Base-by-base conservation (phyloP, 2,329 filamentous ascomycete genomes). In the Talaromyces sp. region DNA sequence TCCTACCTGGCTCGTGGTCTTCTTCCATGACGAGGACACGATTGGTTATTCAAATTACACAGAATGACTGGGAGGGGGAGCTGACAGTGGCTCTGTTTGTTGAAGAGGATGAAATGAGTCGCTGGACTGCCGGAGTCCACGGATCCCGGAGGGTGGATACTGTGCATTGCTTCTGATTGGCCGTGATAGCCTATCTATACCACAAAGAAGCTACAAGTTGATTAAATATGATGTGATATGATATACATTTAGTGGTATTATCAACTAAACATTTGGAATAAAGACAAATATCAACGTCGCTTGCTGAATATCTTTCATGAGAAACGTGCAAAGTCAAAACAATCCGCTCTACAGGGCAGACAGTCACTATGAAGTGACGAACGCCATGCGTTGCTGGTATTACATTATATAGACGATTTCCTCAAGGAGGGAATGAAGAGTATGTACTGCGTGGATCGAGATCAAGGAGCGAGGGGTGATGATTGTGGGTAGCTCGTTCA, bases 41-140 rank as follows among this genome's bases (percentile, higher is more conserved):
- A 17, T 25, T 17, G 35, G 19, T 22, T 2, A 10, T 13, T 19
- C 11, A 31, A 22, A 43, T 27, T 10, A 27, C 13, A 39, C 37
- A 27, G 19, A 54, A 35, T 56, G 11, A 15, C 25, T 10, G 39
- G 9, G 22, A 45, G 27, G 25, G 25, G 19, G 22, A 22, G 22
- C 43, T 59, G 35, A 4, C 27, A 19, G 19, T 35, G 58, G 39
- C 22, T 17, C 17, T 33, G 11, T 45, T 31, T 31, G 59, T 31
- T 13, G 0, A 50, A 27, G 25, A 41, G 39, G 15, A 43, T 50
- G 59, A 35, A 15, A 54, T 10, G 27, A 49, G 45, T 25, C 25
- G 45, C 9, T 50, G 27, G 47, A 31, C 17, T 11, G 15, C 31
- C 64, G 64, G 64, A 59, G 52, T 19, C 64, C 64, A 60, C 64